phyloP scores from a whole-genome alignment of 495 filamentous ascomycete genomes.

The Daldinia caldariorum region DNA sequence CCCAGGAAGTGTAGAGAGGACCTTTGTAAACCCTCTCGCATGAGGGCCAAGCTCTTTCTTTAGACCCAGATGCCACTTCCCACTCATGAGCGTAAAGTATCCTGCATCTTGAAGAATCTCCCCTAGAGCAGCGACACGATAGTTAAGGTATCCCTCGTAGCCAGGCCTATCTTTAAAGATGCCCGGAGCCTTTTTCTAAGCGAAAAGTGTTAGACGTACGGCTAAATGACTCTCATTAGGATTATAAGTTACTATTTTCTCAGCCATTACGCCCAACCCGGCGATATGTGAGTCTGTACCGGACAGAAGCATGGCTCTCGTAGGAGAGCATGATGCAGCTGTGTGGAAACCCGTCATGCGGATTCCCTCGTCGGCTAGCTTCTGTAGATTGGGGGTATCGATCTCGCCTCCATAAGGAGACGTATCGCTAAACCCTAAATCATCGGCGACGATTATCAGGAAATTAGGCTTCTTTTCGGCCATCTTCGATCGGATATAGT shows the following conservation, averaged over 20 bases:
- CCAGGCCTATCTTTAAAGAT: conserved; percentile 61
- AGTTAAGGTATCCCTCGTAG: conserved; percentile 71
- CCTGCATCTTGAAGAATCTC: conserved; percentile 68
- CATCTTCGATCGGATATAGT: conserved; percentile 26
- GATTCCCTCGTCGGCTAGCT: conserved; percentile 62
- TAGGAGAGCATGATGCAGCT: conserved; percentile 69
- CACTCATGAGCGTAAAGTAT: conserved; percentile 69
- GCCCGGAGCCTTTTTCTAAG: conserved; percentile 45
- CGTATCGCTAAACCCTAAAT: conserved; percentile 70
- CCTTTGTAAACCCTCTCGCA: conserved; percentile 55
- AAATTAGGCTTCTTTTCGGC: conserved; percentile 56
- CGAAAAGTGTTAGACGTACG: conserved; percentile 15
- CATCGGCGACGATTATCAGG: conserved; percentile 69
- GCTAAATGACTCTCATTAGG: conserved; percentile 4
- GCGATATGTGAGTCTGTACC: conserved; percentile 63
- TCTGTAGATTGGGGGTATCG: conserved; percentile 66
- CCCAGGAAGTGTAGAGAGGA: conserved; percentile 54
- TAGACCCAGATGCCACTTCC: conserved; percentile 68
- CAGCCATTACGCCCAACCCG: conserved; percentile 55
- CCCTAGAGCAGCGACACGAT: conserved; percentile 66
- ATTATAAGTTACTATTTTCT: conserved; percentile 45
- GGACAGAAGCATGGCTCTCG: conserved; percentile 65
- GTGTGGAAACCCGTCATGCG: conserved; percentile 70
- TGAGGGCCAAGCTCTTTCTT: conserved; percentile 50
- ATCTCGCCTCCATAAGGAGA: conserved; percentile 71